Evolutionary conservation across 495 filamentous ascomycete species (phyloP).

Genomic region (Neurospora sp.): DNA sequence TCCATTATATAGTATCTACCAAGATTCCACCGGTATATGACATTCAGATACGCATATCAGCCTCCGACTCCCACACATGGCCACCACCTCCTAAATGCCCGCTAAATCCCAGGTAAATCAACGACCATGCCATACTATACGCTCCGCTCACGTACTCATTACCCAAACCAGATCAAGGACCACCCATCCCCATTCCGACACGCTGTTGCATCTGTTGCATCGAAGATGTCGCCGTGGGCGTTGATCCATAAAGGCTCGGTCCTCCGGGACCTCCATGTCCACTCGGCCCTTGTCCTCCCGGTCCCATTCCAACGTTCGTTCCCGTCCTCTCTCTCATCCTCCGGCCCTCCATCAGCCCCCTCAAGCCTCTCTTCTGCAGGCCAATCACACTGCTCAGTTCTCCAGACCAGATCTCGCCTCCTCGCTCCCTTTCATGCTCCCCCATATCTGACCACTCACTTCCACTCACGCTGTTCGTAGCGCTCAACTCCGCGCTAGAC

Average conservation of each 20-base stretch:
- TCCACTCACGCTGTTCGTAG: constrained; percentile 35
- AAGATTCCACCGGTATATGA: not conserved
- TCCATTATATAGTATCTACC: not conserved
- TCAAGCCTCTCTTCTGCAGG: constrained; percentile 82
- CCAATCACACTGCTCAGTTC: constrained; percentile 91
- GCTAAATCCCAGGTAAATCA: not conserved
- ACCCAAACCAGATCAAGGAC: not conserved
- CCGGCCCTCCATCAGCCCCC: constrained; percentile 91
- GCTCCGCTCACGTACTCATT: not conserved
- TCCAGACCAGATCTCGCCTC: constrained; percentile 63
- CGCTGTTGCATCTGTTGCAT: not conserved
- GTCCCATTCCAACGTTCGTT: constrained; percentile 10
- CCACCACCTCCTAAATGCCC: not conserved
- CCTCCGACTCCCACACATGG: not conserved
- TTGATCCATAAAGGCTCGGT: not conserved
- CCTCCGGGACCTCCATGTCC: not conserved
- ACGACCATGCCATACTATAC: not conserved
- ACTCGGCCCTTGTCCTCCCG: not conserved
- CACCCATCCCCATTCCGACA: not conserved
- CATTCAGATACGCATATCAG: not conserved
- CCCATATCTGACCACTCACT: constrained; percentile 38
- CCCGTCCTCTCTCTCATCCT: constrained; percentile 62
- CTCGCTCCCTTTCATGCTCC: constrained; percentile 21
- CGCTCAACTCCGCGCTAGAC: constrained; percentile 39
- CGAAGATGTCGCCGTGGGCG: not conserved